These are phyloP conservation scores for Fusarium sp. DNA, from an alignment of 2,329 filamentous ascomycete species.

Conservation along the genomic window DNA sequence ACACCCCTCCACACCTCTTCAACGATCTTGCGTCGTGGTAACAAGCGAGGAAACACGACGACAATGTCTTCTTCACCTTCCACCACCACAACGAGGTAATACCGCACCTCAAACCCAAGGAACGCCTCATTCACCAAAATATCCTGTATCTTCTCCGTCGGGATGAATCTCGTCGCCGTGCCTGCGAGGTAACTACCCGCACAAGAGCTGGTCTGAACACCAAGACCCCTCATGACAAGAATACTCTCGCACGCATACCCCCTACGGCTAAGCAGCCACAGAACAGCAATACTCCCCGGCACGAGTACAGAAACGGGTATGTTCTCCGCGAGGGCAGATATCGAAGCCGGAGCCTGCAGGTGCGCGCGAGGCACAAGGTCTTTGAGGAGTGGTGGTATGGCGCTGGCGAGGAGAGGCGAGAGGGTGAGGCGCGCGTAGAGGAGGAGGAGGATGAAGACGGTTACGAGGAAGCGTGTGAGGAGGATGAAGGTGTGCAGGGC, in stretches of 20 bases:
- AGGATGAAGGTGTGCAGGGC: slow-evolving; percentile 58
- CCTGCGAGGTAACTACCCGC: slow-evolving; percentile 68
- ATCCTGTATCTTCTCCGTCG: slow-evolving; percentile 91
- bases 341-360: slow-evolving; percentile 49
- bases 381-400: slow-evolving; percentile 22
- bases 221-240: slow-evolving; percentile 87
- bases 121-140: slow-evolving; percentile 97
- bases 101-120: slow-evolving; percentile 88
- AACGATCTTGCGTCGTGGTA: slow-evolving; percentile 80
- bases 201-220: slow-evolving; percentile 86
- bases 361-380: slow-evolving; percentile 25
- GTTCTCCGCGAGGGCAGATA: slow-evolving; percentile 50
- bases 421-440: slow-evolving; percentile 63
- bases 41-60: slow-evolving; percentile 89
- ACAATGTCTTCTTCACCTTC: slow-evolving; percentile 89
- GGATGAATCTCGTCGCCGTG: slow-evolving; percentile 74
- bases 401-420: slow-evolving; percentile 45
- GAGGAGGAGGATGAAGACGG: slow-evolving; percentile 59
- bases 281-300: slow-evolving; percentile 49
- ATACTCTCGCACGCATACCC: slow-evolving; percentile 81
- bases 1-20: slow-evolving; percentile 93
- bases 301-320: slow-evolving; percentile 57
- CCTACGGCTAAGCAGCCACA: slow-evolving; percentile 61
- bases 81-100: slow-evolving; percentile 90
- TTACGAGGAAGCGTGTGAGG: slow-evolving; percentile 58